Percentiles rank a stretch among this genome's conserved stretches.
Evolutionary conservation across 2,329 filamentous ascomycete species (phyloP).

Genomic region (Colletotrichum sp.): DNA sequence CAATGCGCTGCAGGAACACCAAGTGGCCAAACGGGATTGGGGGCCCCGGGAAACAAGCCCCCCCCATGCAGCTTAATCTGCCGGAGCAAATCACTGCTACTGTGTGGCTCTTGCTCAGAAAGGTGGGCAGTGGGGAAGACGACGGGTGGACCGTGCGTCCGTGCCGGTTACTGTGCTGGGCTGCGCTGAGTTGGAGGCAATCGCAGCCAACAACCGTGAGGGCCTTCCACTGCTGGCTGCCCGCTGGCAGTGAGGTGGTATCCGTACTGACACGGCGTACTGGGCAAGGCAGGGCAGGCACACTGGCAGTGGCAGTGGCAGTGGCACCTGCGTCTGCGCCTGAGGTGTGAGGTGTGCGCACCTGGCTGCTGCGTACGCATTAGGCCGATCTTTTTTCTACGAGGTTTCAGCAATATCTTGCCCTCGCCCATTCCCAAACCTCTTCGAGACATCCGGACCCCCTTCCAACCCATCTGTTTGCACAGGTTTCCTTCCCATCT

Average conservation of each 20-base stretch:
- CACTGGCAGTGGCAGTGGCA: not conserved
- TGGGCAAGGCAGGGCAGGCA: not conserved
- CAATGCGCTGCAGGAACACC: not conserved
- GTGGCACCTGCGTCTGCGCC: not conserved
- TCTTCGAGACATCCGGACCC: constrained; percentile 23
- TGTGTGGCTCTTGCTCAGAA: constrained; percentile 1
- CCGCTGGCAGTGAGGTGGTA: not conserved
- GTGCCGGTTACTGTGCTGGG: not conserved
- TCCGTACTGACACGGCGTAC: not conserved
- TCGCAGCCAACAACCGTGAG: not conserved
- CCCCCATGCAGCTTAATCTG: constrained; percentile 11
- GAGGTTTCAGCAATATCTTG: constrained; percentile 32
- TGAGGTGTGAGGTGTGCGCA: not conserved
- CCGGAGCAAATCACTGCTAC: not conserved
- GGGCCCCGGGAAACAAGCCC: not conserved
- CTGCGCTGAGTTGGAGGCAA: not conserved
- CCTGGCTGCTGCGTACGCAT: constrained; percentile 1
- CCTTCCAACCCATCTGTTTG: constrained; percentile 21
- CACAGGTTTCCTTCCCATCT: constrained; percentile 17
- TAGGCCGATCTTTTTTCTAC: constrained; percentile 23
- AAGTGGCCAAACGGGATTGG: not conserved
- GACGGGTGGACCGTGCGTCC: not conserved
- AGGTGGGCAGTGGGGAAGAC: not conserved
- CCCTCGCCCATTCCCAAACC: constrained; percentile 28
- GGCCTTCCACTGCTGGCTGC: not conserved